These are phyloP conservation scores for Talaromyces sp. DNA, from an alignment of 2,329 filamentous ascomycete species.

Conservation along the genomic window DNA sequence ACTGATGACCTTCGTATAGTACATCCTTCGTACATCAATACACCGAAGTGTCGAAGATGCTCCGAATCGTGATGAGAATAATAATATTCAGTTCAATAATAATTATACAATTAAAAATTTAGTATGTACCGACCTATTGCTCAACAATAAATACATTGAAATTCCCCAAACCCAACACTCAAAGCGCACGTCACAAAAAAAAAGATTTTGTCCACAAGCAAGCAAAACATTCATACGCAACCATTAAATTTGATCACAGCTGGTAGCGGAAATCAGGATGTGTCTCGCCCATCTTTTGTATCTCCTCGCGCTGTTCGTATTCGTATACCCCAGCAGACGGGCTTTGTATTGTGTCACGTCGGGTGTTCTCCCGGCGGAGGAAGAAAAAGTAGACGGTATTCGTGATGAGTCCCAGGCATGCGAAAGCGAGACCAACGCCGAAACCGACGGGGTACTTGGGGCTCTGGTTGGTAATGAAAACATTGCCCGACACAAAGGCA, in stretches of 20 bases:
- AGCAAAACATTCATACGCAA: not conserved
- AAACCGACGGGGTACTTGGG: slow-evolving; percentile 19
- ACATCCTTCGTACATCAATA: too few relatives aligned
- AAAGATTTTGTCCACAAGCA: not conserved
- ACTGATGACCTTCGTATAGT: too few relatives aligned
- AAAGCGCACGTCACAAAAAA: not conserved
- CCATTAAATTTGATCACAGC: slow-evolving; percentile 5
- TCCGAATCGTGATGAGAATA: not conserved
- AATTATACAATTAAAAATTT: not conserved
- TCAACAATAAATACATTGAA: not conserved
- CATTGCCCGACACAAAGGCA: slow-evolving; percentile 37
- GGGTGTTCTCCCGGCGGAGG: slow-evolving; percentile 9
- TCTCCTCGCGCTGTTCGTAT: slow-evolving; percentile 6
- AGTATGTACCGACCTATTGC: not conserved
- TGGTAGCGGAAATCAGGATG: slow-evolving; percentile 15
- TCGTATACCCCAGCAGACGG: slow-evolving; percentile 1
- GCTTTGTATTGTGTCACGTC: slow-evolving; percentile 7
- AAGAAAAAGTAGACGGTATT: slow-evolving; percentile 8
- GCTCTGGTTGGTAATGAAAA: slow-evolving; percentile 36
- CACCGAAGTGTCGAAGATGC: too few relatives aligned
- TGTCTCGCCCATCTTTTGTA: slow-evolving; percentile 13
- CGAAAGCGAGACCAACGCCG: slow-evolving; percentile 18
- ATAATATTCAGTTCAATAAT: not conserved
- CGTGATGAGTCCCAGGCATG: slow-evolving; percentile 3
- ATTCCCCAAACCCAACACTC: not conserved